phyloP scores from a whole-genome alignment of 2,329 filamentous ascomycete species.

The Neofusicoccum parvum region DNA sequence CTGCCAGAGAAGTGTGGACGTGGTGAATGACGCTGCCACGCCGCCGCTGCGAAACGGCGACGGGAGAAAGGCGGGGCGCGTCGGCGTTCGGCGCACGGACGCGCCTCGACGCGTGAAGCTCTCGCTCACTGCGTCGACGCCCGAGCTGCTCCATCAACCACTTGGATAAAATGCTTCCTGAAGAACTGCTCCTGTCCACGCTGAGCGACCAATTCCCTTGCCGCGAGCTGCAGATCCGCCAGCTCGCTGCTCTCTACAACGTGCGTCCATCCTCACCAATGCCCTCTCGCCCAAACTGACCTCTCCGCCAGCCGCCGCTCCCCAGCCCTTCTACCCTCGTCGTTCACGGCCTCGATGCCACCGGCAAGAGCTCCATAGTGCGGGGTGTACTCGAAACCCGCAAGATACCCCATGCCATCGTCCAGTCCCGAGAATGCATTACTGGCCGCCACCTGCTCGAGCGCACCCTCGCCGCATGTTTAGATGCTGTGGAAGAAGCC shows the following conservation, averaged over 20 bases:
- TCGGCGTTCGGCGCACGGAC: conserved; percentile 10
- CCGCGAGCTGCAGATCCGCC: conserved; percentile 51
- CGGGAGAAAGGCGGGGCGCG: not conserved
- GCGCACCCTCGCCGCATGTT: conserved; percentile 60
- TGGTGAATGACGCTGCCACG: too few relatives aligned
- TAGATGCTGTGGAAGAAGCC: conserved; percentile 50
- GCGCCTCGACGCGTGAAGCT: conserved; percentile 14
- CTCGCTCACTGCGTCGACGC: not conserved
- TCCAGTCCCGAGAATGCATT: conserved; percentile 75
- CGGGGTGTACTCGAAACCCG: conserved; percentile 61
- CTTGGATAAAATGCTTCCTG: conserved; percentile 36
- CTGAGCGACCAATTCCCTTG: conserved; percentile 44
- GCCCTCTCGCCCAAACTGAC: conserved; percentile 25
- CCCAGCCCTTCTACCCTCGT: conserved; percentile 75
- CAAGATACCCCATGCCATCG: conserved; percentile 58
- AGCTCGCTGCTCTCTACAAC: conserved; percentile 48
- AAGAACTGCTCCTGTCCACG: conserved; percentile 37
- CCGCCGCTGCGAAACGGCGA: too few relatives aligned
- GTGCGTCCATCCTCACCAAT: conserved; percentile 33
- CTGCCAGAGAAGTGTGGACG: too few relatives aligned
- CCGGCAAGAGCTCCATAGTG: conserved; percentile 78
- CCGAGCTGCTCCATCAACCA: not conserved
- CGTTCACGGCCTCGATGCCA: conserved; percentile 81
- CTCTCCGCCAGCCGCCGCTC: conserved; percentile 56
- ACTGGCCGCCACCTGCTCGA: conserved; percentile 78